Evolutionary conservation across 2,329 filamentous ascomycete species (phyloP).

Genomic region (Fusarium odoratissimum): DNA sequence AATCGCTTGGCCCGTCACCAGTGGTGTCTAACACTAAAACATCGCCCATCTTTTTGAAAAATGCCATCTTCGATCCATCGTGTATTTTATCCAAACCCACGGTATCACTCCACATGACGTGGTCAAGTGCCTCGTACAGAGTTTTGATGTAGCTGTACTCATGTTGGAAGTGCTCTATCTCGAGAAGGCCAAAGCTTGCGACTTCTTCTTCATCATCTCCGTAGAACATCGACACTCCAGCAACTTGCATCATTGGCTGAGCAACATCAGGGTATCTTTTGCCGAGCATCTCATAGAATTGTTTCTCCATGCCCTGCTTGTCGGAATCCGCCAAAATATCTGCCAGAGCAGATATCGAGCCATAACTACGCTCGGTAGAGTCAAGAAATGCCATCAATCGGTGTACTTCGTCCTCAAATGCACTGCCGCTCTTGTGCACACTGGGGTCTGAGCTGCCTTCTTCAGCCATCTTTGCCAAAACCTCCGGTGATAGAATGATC

Average conservation of each 20-base stretch:
- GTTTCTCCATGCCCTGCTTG: conserved; percentile 53
- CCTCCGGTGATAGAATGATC: conserved; percentile 57
- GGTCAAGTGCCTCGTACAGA: conserved; percentile 61
- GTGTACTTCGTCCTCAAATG: conserved; percentile 67
- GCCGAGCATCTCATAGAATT: conserved; percentile 59
- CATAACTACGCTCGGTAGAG: conserved; percentile 69
- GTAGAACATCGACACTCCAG: conserved; percentile 46
- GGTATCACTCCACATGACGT: conserved; percentile 60
- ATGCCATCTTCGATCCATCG: conserved; percentile 55
- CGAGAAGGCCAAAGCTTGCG: conserved; percentile 56
- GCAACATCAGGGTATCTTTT: conserved; percentile 43
- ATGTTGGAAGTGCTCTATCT: conserved; percentile 52
- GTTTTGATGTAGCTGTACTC: conserved; percentile 56
- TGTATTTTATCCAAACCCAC: conserved; percentile 52
- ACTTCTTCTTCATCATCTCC: conserved; percentile 49
- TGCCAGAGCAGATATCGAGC: conserved; percentile 62
- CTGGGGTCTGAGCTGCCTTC: conserved; percentile 48
- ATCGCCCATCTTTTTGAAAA: conserved; percentile 61
- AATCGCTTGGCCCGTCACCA: conserved; percentile 55
- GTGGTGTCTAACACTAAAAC: conserved; percentile 61
- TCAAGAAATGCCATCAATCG: conserved; percentile 73
- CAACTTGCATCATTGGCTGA: conserved; percentile 50
- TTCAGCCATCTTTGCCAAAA: conserved; percentile 49
- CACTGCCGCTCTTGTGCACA: conserved; percentile 42
- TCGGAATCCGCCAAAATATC: conserved; percentile 50